Evolutionary conservation across 768 basidiomycete genomes (phyloP).

Genomic region (Polyporus arcularius): DNA sequence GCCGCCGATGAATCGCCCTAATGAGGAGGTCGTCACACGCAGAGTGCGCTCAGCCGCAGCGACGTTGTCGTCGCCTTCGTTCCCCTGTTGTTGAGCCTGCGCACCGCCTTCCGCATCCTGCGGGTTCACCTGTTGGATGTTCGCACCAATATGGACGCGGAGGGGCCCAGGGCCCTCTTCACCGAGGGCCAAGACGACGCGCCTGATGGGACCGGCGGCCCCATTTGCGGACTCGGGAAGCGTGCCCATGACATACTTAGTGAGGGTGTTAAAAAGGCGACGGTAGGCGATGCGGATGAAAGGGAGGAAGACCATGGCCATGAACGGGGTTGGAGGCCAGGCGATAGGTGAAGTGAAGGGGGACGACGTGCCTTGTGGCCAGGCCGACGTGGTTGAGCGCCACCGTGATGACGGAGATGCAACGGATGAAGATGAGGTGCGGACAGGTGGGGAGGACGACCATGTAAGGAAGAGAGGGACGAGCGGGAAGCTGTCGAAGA

Average conservation of each 20-base stretch:
- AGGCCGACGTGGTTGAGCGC: neutral
- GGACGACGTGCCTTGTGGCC: neutral
- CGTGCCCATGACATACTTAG: slow-evolving; percentile 25
- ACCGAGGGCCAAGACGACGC: slow-evolving; percentile 26
- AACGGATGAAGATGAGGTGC: slow-evolving; percentile 18
- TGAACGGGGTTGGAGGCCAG: slow-evolving; percentile 38
- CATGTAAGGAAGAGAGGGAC: slow-evolving; percentile 35
- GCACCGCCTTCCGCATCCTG: slow-evolving; percentile 16
- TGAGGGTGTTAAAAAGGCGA: slow-evolving; percentile 21
- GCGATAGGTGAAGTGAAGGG: slow-evolving; percentile 17
- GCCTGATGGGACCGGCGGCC: slow-evolving; percentile 13
- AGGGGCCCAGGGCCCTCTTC: slow-evolving; percentile 23
- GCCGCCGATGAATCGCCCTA: slow-evolving; percentile 70
- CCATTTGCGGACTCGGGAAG: neutral
- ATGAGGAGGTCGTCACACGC: slow-evolving; percentile 54
- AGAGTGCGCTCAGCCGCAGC: slow-evolving; percentile 61
- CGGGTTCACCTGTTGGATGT: slow-evolving; percentile 9
- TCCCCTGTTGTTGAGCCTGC: slow-evolving; percentile 1
- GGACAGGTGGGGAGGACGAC: slow-evolving; percentile 29
- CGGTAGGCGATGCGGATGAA: slow-evolving; percentile 28
- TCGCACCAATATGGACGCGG: slow-evolving; percentile 26
- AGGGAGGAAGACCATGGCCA: slow-evolving; percentile 32
- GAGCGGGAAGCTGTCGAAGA: slow-evolving; percentile 30
- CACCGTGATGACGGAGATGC: slow-evolving; percentile 25
- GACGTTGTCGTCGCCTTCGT: slow-evolving; percentile 25